A percentile compares a stretch with the other conserved stretches of the same genome.
These are phyloP conservation scores for Dioszegia aurantiaca DNA, from an alignment of 768 basidiomycete species.

Conservation along the genomic window DNA sequence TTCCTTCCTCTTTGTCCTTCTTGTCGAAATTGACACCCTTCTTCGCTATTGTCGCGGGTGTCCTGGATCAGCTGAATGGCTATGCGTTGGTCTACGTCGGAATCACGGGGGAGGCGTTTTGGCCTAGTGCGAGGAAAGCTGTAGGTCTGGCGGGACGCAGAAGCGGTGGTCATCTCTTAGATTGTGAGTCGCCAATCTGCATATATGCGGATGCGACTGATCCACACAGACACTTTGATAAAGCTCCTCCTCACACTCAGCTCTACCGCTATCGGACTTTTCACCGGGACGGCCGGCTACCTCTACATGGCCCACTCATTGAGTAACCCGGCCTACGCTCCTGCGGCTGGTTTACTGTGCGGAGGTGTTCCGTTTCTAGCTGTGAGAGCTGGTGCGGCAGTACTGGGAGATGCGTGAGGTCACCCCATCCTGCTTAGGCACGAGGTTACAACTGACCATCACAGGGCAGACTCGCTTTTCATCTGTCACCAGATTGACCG, in stretches of 20 bases:
- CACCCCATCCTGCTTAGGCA: too few species aligned
- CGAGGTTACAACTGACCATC: conserved; percentile 2
- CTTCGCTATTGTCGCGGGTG: conserved; percentile 51
- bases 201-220: conserved; percentile 35
- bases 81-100: conserved; percentile 73
- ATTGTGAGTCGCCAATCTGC: conserved; percentile 51
- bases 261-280: conserved; percentile 74
- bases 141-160: conserved; percentile 56
- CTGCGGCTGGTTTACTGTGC: conserved; percentile 71
- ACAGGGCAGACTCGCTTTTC: conserved; percentile 65
- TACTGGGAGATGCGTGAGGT: conserved; percentile 74
- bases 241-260: conserved; percentile 63
- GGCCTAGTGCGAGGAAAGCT: conserved; percentile 61
- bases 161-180: conserved; percentile 47
- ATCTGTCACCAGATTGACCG: conserved; percentile 68
- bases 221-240: conserved; percentile 63
- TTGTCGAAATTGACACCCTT: conserved; percentile 46
- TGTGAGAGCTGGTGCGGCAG: conserved; percentile 75
- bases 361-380: conserved; percentile 77
- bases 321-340: conserved; percentile 65
- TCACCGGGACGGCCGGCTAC: conserved; percentile 77
- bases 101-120: conserved; percentile 70
- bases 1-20: conserved; percentile 47
- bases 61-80: conserved; percentile 60
- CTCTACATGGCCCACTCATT: conserved; percentile 83